phyloP scores from a whole-genome alignment of 2,329 filamentous ascomycete species.

The Aspergillus sp. region DNA sequence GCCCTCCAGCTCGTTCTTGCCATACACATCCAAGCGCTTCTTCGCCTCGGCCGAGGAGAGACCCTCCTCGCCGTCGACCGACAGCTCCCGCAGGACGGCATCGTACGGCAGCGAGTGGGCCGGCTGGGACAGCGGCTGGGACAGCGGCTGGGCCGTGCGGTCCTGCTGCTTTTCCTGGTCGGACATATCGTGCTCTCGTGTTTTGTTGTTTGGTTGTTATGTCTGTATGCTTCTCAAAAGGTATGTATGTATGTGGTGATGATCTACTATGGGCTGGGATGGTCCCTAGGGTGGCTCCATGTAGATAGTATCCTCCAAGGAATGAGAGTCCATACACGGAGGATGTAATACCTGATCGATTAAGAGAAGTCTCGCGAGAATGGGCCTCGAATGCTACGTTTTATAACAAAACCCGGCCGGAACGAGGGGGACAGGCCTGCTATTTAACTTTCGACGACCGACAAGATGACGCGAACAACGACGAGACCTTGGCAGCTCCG shows the following conservation, averaged over 20 bases:
- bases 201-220: slow-evolving; percentile 2
- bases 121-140: slow-evolving; percentile 59
- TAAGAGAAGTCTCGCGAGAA: neutral
- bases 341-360: neutral
- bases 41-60: slow-evolving; percentile 56
- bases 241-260: neutral
- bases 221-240: slow-evolving; percentile 2
- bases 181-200: neutral
- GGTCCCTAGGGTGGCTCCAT: slow-evolving; percentile 31
- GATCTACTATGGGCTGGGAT: neutral
- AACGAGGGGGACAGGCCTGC: neutral
- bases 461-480: slow-evolving; percentile 10
- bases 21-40: slow-evolving; percentile 55
- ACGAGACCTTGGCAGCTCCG: neutral
- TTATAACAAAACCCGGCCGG: neutral
- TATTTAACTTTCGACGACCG: slow-evolving; percentile 14
- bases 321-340: slow-evolving; percentile 33
- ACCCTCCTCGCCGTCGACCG: slow-evolving; percentile 57
- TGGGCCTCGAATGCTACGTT: neutral
- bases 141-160: slow-evolving; percentile 51
- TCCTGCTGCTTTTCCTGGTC: slow-evolving; percentile 7
- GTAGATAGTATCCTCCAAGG: slow-evolving; percentile 30
- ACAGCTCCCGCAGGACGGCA: slow-evolving; percentile 55
- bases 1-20: slow-evolving; percentile 65
- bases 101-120: slow-evolving; percentile 61